Percentiles rank a stretch among this genome's conserved stretches.
phyloP scores from a whole-genome alignment of 2,329 filamentous ascomycete genomes.

The Pyrenophora seminiperda region DNA sequence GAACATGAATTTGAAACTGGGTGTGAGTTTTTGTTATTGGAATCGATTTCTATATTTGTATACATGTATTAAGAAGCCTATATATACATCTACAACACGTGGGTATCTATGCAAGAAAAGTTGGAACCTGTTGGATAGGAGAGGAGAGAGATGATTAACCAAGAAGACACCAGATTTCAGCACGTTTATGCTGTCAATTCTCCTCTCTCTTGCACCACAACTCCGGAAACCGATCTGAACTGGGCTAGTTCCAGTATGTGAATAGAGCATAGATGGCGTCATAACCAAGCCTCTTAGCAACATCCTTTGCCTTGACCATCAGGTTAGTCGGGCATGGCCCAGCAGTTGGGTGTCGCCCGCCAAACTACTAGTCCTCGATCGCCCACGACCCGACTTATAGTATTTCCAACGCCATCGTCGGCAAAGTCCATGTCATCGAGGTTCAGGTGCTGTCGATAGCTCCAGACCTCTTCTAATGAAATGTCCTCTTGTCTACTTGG shows the following conservation, averaged over 20 bases:
- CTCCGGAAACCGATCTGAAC: no score
- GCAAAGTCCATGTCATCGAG: slow-evolving; percentile 81
- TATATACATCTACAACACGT: neutral
- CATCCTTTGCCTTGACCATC: no score
- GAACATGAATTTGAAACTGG: neutral
- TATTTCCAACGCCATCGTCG: slow-evolving; percentile 75
- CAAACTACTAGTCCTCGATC: slow-evolving; percentile 54
- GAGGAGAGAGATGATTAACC: neutral
- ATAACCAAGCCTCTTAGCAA: no score
- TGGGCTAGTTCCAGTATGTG: no score
- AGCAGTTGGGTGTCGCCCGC: slow-evolving; percentile 50
- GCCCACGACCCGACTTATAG: slow-evolving; percentile 67
- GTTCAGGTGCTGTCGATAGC: slow-evolving; percentile 70
- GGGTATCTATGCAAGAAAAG: slow-evolving; percentile 10
- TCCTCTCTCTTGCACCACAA: neutral
- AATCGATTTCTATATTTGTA: neutral
- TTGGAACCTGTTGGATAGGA: neutral
- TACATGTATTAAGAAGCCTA: neutral
- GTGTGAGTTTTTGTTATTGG: neutral
- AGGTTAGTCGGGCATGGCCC: slow-evolving; percentile 11
- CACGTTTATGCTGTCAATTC: neutral
- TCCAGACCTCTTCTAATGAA: slow-evolving; percentile 72
- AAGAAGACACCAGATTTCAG: neutral
- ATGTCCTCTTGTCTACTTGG: slow-evolving; percentile 50
- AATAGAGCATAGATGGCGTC: no score